Conservation (phyloP, 1,139 yeast genomes). For the Taphrina sp. region DNA sequence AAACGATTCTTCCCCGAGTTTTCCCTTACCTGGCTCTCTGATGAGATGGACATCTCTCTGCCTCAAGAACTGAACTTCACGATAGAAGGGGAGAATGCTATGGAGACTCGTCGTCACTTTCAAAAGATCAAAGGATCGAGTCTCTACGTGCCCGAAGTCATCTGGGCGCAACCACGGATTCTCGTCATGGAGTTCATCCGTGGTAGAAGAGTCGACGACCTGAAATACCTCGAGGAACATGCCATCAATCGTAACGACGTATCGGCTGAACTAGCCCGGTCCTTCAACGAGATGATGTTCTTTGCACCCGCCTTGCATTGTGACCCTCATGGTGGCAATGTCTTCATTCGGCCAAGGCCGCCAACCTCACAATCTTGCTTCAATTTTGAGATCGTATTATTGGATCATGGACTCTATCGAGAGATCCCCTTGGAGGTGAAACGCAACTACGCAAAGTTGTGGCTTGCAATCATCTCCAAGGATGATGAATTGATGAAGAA, state of each 20-base stretch:
- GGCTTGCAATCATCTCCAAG: slow-evolving; percentile 82
- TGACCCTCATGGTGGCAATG: slow-evolving; percentile 97
- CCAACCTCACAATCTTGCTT: slow-evolving; percentile 49
- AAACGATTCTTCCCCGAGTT: slow-evolving; percentile 85
- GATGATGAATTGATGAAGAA: slow-evolving; percentile 63
- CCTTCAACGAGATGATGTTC: slow-evolving; percentile 92
- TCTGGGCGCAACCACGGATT: slow-evolving; percentile 65
- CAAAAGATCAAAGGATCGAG: slow-evolving; percentile 62
- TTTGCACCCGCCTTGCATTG: slow-evolving; percentile 89
- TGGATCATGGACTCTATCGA: slow-evolving; percentile 93
- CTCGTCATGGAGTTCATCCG: slow-evolving; percentile 81
- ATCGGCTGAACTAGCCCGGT: slow-evolving; percentile 79
- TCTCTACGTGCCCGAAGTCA: slow-evolving; percentile 69
- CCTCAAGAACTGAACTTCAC: slow-evolving; percentile 84
- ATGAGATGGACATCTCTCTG: slow-evolving; percentile 80
- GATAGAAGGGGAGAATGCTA: slow-evolving; percentile 81
- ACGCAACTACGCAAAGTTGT: slow-evolving; percentile 80
- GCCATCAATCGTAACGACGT: slow-evolving; percentile 74
- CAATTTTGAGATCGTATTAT: slow-evolving; percentile 85
- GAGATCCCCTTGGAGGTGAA: slow-evolving; percentile 75
- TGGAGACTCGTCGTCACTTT: slow-evolving; percentile 66
- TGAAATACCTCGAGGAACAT: slow-evolving; percentile 60
- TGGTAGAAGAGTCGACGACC: slow-evolving; percentile 81
- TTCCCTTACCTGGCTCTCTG: slow-evolving; percentile 90
- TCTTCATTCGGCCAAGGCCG: slow-evolving; percentile 42